Evolutionary conservation across 176 grass and related monocot species (phyloP), one percentile per base, ranked within the genome.

Genomic region (Tillandsia leiboldiana): DNA sequence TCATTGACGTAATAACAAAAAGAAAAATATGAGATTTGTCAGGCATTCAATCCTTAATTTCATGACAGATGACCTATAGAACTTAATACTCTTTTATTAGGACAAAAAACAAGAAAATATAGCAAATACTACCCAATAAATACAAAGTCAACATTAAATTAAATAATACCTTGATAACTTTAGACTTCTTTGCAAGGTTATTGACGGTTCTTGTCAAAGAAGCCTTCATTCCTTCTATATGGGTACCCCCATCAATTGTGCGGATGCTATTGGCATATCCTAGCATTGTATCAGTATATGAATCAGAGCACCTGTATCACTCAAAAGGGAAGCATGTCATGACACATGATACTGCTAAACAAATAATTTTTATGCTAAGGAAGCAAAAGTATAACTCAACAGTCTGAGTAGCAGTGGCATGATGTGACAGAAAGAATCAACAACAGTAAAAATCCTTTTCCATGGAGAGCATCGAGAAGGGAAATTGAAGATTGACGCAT

Each of bases 201-300:
- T 97, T 97, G 69, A 97, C 83, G 64, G 84, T 97, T 86, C 86
- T 87, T 70, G 94, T 97, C 74, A 97, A 75, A 22, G 94, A 97
- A 64, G 79, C 72, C 80, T 90, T 97, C 69, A 92, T 70, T 20
- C 94, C 94, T 68, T 97, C 94, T 71, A 97, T 97, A 83, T 97
- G 94, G 76, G 94, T 93, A 61, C 94, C 94, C 66, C 94, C 94
- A 77, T 97, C 94, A 72, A 97, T 74, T 64, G 94, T 97, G 22
- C 94, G 94, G 74, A 97, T 97, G 70, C 94, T 97, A 66, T 97
- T 97, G 64, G 94, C 94, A 49, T 97, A 97, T 81, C 89, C 94
- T 79, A 97, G 79, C 53, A 97, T 79, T 62, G 82, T 93, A 81
- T 97, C 94, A 58, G 86, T 81, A 83, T 93, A 97, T 27, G 94